Percentiles rank a stretch among this genome's conserved stretches.
phyloP scores from a whole-genome alignment of 345 rosid genomes.

The Ceriops tagal region DNA sequence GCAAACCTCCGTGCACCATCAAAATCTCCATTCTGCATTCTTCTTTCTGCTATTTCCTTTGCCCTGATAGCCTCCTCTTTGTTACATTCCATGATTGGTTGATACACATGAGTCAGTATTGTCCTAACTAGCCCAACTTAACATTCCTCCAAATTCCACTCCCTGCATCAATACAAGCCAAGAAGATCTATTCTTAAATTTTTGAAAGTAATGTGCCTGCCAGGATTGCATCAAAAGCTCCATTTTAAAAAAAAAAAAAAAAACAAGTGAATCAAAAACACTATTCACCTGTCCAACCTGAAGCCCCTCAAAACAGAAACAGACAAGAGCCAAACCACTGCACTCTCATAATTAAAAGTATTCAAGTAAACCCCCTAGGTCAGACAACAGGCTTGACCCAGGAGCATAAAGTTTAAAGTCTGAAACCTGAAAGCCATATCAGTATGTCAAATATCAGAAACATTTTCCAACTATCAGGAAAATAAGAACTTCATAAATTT shows the following conservation, averaged over 20 bases:
- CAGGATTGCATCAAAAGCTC: background rate
- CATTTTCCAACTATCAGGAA: background rate
- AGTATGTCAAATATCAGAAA: background rate
- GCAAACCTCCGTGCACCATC: slow-evolving; percentile 52
- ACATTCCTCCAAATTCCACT: slow-evolving; percentile 17
- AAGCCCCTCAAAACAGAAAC: background rate
- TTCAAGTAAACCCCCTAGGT: background rate
- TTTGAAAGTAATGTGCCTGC: background rate
- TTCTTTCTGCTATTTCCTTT: slow-evolving; percentile 55
- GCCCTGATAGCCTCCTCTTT: slow-evolving; percentile 87
- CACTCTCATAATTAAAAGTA: background rate
- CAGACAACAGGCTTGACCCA: background rate
- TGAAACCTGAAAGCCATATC: slow-evolving; percentile 14
- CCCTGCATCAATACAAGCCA: slow-evolving; percentile 13
- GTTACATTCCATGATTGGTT: slow-evolving; percentile 64
- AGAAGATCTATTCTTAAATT: background rate
- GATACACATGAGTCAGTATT: background rate
- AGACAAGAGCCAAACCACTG: background rate
- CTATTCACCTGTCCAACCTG: slow-evolving; percentile 16
- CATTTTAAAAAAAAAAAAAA: background rate
- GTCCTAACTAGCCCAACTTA: background rate
- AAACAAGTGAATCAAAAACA: background rate
- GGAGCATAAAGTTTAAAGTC: background rate
- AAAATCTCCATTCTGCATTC: slow-evolving; percentile 55
- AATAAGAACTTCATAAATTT: background rate